Evolutionary conservation across 1,139 yeast species (phyloP).

Genomic region (Schwanniomyces etchellsii): DNA sequence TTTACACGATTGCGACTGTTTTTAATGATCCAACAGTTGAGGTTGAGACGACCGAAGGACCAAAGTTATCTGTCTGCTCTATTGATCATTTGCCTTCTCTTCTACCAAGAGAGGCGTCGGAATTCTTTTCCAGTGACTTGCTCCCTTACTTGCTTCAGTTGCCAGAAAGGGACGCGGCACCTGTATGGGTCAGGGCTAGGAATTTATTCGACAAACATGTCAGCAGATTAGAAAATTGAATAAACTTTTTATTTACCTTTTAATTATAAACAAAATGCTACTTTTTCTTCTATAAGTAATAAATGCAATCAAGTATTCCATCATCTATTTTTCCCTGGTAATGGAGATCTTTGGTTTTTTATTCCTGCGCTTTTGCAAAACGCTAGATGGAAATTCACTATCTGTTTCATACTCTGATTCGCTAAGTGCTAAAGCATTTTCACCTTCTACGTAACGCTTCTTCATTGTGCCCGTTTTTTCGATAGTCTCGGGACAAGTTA

Average conservation of each 20-base stretch:
- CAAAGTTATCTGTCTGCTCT: slow-evolving; percentile 87
- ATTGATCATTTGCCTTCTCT: slow-evolving; percentile 95
- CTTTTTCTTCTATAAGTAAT: too few relatives aligned
- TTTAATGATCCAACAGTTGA: slow-evolving; percentile 85
- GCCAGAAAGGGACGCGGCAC: slow-evolving; percentile 73
- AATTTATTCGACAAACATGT: slow-evolving; percentile 79
- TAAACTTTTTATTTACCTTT: neutral
- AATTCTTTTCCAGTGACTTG: slow-evolving; percentile 78
- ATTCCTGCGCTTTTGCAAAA: slow-evolving; percentile 24
- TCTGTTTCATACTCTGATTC: slow-evolving; percentile 67
- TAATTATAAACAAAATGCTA: neutral
- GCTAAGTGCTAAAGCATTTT: slow-evolving; percentile 27
- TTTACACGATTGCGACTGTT: slow-evolving; percentile 82
- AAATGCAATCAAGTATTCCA: too few relatives aligned
- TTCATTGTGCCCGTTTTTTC: slow-evolving; percentile 73
- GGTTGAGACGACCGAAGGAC: slow-evolving; percentile 73
- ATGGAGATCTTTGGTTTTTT: slow-evolving; percentile 45
- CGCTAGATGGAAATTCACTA: slow-evolving; percentile 44
- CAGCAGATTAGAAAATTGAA: slow-evolving; percentile 39
- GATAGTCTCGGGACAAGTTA: slow-evolving; percentile 69
- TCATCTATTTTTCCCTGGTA: slow-evolving; percentile 40
- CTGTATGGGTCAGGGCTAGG: slow-evolving; percentile 91
- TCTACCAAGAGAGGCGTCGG: slow-evolving; percentile 95
- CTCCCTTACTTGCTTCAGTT: slow-evolving; percentile 82
- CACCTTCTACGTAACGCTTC: slow-evolving; percentile 47